Conservation (phyloP, 495 filamentous ascomycete genomes). For the Mytilinidion resinicola region DNA sequence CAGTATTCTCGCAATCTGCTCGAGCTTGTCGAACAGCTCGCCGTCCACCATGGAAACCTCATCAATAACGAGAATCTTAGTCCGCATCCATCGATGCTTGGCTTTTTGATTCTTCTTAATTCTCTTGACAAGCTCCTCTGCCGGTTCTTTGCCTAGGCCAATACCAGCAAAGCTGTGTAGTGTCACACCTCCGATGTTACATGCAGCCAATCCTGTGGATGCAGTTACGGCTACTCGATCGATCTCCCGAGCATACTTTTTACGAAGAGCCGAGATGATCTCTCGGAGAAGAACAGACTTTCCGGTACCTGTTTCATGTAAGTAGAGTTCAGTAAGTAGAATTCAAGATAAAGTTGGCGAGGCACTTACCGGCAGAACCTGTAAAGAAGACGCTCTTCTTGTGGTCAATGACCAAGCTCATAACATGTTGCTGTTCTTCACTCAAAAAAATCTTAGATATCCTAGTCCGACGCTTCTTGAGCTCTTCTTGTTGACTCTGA, state of each 20-base stretch:
- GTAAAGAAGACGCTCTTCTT: conserved; percentile 94
- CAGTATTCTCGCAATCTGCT: conserved; percentile 71
- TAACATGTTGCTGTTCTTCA: conserved; percentile 77
- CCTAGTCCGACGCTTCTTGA: conserved; percentile 37
- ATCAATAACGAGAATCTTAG: conserved; percentile 81
- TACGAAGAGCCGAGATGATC: conserved; percentile 73
- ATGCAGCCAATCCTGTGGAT: conserved; percentile 91
- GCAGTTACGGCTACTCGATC: conserved; percentile 89
- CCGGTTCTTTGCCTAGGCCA: conserved; percentile 85
- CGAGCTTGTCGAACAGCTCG: conserved; percentile 93
- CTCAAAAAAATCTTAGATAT: conserved; percentile 65
- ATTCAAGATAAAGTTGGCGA: background rate
- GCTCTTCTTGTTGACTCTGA: conserved; percentile 29
- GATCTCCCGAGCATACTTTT: conserved; percentile 64
- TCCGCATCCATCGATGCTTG: conserved; percentile 78
- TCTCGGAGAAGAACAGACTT: conserved; percentile 93
- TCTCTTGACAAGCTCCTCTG: conserved; percentile 78
- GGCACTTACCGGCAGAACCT: conserved; percentile 69
- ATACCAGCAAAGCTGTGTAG: conserved; percentile 95
- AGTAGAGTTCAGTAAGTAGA: conserved; percentile 2
- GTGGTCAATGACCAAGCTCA: conserved; percentile 67
- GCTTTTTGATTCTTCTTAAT: conserved; percentile 84
- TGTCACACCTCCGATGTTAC: conserved; percentile 93
- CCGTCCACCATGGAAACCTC: conserved; percentile 99
- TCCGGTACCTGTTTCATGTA: conserved; percentile 51